Evolutionary conservation across 345 rosid species (phyloP), one percentile per base, ranked within the genome.

Genomic region (Isatis tinctoria): DNA sequence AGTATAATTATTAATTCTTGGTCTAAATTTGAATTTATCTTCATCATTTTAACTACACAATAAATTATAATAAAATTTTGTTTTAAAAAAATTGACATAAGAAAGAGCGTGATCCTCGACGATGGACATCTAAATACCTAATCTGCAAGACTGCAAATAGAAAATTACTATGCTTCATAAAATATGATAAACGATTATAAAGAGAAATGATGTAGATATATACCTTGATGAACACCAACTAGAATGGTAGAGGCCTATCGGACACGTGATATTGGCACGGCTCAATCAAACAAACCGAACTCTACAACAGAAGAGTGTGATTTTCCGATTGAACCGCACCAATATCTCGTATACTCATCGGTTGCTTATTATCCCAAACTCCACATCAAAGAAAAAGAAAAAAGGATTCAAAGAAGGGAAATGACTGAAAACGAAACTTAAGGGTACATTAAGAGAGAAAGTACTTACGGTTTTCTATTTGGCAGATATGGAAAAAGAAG

Each of bases 261-360:
- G 41, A 71, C n/a, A 22, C 87, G 93, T 84, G 97, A 91, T 91
- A 89, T 91, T 91, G 97, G 90, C 96, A 85, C 97, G 96, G 97
- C 96, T 91, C 97, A 91, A 91, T 89, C 93, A 83, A 87, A 87
- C 45, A 81, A 82, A 36, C 85, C 74, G 35, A 49, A 62, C 80
- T 84, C 82, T 60, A 78, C 1, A 28, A 5, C 3, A 22, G 2
- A 39, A 30, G 86, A 88, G 77, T 71, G 39, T 36, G 8, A 65
- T 72, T 74, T 60, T 86, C 60, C 16, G 90, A 85, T 91, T 91
- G 97, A 91, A 88, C 97, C 90, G 87, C 79, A 82, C 91, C 90
- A 91, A 91, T 80, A 91, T 91, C 97, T 75, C 92, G 85, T 56
- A 56, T 70, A 61, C 28, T 67, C 41, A 51, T 22, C 56, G 9